phyloP scores from a whole-genome alignment of 2,329 filamentous ascomycete species.

The Xylariaceae sp. region DNA sequence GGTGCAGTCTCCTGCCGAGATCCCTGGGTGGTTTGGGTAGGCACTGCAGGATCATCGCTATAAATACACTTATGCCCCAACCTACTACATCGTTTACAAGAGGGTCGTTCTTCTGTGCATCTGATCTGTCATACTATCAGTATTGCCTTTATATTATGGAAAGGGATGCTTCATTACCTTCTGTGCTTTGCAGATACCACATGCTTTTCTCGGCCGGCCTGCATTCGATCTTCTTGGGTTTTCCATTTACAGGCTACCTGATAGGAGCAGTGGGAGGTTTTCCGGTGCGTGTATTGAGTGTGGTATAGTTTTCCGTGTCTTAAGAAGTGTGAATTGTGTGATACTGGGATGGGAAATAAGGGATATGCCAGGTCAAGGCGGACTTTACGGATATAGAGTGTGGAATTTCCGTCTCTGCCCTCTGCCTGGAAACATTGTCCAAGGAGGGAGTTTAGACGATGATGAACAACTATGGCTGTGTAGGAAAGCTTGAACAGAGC shows the following conservation, averaged over 20 bases:
- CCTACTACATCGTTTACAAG: slow-evolving; percentile 8
- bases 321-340: too few relatives aligned
- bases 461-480: too few relatives aligned
- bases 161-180: neutral
- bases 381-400: slow-evolving; percentile 1
- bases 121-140: slow-evolving; percentile 10
- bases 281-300: too few relatives aligned
- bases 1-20: neutral
- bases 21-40: neutral
- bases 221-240: neutral
- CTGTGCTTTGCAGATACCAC: slow-evolving; percentile 6
- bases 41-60: neutral
- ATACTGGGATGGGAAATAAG: too few relatives aligned
- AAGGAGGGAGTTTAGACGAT: too few relatives aligned
- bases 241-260: neutral
- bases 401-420: neutral
- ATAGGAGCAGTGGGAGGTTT: too few relatives aligned
- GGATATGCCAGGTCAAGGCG: neutral
- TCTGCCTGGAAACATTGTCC: neutral
- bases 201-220: slow-evolving; percentile 6
- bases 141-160: neutral
- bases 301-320: neutral
- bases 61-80: slow-evolving; percentile 5
- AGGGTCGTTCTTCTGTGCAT: slow-evolving; percentile 9
- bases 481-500: too few relatives aligned